These are phyloP conservation scores for Pseudoscleropodium purum DNA, from an alignment of 225 moss, liverwort and hornwort genomes.

Conservation along the genomic window DNA sequence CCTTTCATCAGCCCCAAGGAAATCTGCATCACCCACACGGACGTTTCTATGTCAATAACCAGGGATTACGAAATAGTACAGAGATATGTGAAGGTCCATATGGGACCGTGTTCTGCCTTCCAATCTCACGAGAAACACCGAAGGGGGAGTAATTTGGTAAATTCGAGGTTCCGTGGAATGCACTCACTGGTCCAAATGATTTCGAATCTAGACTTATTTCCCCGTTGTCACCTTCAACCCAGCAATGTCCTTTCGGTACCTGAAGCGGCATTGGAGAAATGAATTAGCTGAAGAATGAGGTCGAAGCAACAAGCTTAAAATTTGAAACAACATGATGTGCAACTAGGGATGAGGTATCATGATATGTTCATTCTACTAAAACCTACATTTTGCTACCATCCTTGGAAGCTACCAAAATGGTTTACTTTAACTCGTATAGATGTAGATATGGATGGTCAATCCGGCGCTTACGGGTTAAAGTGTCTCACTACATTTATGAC, in stretches of 20 bases:
- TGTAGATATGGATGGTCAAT: not conserved
- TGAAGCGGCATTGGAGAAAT: constrained; percentile 19
- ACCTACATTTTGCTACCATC: not conserved
- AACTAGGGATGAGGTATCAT: not conserved
- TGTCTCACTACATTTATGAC: not conserved
- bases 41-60: not conserved
- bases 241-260: constrained; percentile 97
- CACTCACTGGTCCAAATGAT: constrained; percentile 91
- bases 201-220: constrained; percentile 92
- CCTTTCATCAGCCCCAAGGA: constrained; percentile 90
- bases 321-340: not conserved
- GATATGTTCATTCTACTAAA: not conserved
- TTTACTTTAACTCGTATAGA: not conserved
- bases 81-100: not conserved
- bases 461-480: not conserved
- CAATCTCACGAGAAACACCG: not conserved
- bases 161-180: not conserved
- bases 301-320: not conserved
- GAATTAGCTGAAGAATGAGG: not conserved
- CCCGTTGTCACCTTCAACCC: constrained; percentile 97
- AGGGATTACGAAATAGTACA: not conserved
- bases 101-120: not conserved
- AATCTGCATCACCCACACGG: constrained; percentile 53
- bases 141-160: not conserved
- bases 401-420: not conserved